Conservation (phyloP, 2,329 filamentous ascomycete genomes). For the Epichloe brachyelytri region DNA sequence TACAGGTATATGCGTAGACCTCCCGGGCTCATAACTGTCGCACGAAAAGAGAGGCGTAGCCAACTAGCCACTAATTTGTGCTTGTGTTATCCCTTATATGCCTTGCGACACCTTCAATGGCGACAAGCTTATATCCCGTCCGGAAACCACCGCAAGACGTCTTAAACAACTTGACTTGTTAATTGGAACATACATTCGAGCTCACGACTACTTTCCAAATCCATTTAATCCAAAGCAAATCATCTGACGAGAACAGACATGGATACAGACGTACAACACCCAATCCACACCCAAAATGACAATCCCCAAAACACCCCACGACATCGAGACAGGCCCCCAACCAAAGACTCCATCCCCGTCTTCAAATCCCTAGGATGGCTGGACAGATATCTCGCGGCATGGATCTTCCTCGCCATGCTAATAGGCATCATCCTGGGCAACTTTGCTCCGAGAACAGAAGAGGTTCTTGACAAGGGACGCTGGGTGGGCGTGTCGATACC, state of each 20-base stretch:
- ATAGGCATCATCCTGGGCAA: conserved; percentile 66
- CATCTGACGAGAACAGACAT: background rate
- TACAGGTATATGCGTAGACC: no score
- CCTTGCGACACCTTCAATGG: no score
- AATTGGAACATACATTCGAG: no score
- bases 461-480: conserved; percentile 52
- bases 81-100: no score
- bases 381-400: conserved; percentile 51
- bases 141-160: no score
- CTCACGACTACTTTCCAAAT: no score
- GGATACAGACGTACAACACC: background rate
- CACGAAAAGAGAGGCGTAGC: no score
- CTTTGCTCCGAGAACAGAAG: conserved; percentile 50
- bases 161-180: no score
- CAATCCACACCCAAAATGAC: background rate
- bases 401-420: conserved; percentile 70
- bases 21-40: no score
- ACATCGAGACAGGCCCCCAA: background rate
- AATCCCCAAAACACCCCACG: background rate
- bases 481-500: conserved; percentile 59
- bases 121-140: no score
- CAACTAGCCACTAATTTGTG: no score
- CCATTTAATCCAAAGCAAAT: no score
- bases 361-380: conserved; percentile 45
- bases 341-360: conserved; percentile 17